A percentile compares a stretch with the other conserved stretches of the same genome.
phyloP scores from a whole-genome alignment of 345 rosid genomes.

The Firmiana major region DNA sequence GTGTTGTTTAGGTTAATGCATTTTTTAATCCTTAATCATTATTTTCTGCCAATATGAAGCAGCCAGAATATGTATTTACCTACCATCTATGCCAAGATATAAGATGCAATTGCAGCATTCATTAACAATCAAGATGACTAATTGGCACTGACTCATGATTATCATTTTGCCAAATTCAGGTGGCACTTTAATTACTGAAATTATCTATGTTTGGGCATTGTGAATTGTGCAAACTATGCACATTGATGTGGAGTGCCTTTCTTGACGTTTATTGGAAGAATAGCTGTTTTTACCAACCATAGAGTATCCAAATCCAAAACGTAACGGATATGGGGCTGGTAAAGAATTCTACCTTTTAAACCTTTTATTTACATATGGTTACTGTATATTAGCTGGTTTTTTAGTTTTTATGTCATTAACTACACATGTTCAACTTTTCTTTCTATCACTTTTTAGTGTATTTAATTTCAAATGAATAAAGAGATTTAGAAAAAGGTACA shows the following conservation, averaged over 20 bases:
- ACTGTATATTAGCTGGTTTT: neutral
- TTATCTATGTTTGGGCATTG: neutral
- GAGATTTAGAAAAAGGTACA: neutral
- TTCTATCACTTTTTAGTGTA: neutral
- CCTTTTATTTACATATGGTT: conserved; percentile 8
- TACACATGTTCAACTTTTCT: neutral
- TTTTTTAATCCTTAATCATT: neutral
- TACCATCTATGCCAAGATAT: neutral
- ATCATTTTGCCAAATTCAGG: neutral
- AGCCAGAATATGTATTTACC: neutral
- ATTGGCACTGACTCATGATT: neutral
- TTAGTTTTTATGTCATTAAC: neutral
- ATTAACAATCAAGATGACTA: neutral
- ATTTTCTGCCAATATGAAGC: neutral
- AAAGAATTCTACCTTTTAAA: neutral
- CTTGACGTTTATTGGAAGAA: neutral
- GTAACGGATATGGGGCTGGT: conserved; percentile 7
- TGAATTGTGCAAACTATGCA: neutral
- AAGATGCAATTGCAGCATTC: neutral
- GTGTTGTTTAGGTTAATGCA: neutral
- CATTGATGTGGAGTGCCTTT: neutral
- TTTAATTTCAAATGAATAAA: neutral
- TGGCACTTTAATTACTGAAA: neutral
- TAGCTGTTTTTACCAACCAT: neutral
- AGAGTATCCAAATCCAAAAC: neutral